Percentiles rank a stretch among this genome's conserved stretches.
Evolutionary conservation across 345 rosid genomes (phyloP).

Genomic region (Boechera divaricarpa): DNA sequence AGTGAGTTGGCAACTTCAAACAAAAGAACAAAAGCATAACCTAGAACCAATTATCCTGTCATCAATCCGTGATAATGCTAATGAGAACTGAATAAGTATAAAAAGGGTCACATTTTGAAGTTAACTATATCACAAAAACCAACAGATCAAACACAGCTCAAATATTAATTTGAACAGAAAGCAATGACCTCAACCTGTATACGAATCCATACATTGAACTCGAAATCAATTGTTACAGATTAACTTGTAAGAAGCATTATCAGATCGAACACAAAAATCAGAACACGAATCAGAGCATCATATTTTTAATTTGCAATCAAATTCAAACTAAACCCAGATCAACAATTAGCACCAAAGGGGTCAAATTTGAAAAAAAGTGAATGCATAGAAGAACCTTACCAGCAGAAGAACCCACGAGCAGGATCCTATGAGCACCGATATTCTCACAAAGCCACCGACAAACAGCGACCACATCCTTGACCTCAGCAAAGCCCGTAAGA

Average conservation of each 20-base stretch:
- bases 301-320: background rate
- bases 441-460: slow-evolving; percentile 73
- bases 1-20: background rate
- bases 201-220: slow-evolving; percentile 12
- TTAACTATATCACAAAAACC: background rate
- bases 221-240: background rate
- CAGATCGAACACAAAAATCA: slow-evolving; percentile 4
- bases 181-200: background rate
- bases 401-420: slow-evolving; percentile 93
- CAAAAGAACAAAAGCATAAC: background rate
- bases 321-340: slow-evolving; percentile 10
- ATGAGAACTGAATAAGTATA: background rate
- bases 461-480: slow-evolving; percentile 83
- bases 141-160: slow-evolving; percentile 9
- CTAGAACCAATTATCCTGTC: background rate
- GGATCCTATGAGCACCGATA: slow-evolving; percentile 59
- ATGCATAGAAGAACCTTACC: slow-evolving; percentile 48
- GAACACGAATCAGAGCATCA: slow-evolving; percentile 2
- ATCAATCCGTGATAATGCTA: background rate
- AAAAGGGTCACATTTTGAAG: slow-evolving; percentile 6
- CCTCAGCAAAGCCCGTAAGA: slow-evolving; percentile 80
- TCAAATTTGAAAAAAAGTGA: background rate
- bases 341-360: background rate
- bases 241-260: background rate
- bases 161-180: background rate